These are phyloP conservation scores for Malus asiatica DNA, from an alignment of 306 rosid genomes.

Conservation along the genomic window DNA sequence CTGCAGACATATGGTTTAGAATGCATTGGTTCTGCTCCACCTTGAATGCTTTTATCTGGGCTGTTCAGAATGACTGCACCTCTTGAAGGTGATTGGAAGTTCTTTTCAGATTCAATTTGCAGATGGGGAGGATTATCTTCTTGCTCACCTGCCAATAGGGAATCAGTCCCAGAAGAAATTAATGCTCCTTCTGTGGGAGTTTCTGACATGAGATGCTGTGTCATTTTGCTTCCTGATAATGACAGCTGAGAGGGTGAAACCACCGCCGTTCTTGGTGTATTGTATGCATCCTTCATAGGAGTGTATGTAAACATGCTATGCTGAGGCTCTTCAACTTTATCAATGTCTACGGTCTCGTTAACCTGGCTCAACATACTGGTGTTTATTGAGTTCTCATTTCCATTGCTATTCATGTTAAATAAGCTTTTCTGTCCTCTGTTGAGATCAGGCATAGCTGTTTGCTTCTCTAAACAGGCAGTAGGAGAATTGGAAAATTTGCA, in stretches of 20 bases:
- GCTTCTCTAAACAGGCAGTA: slow-evolving; percentile 32
- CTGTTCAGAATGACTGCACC: slow-evolving; percentile 23
- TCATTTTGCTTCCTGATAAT: slow-evolving; percentile 23
- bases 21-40: slow-evolving; percentile 11
- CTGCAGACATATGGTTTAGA: background rate
- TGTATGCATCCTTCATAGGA: slow-evolving; percentile 19
- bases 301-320: slow-evolving; percentile 9
- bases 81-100: slow-evolving; percentile 16
- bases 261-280: slow-evolving; percentile 10
- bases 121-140: slow-evolving; percentile 8
- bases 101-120: slow-evolving; percentile 24
- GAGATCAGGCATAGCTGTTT: slow-evolving; percentile 23
- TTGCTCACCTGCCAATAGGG: slow-evolving; percentile 10
- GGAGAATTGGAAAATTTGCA: slow-evolving; percentile 31
- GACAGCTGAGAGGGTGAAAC: slow-evolving; percentile 30
- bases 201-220: slow-evolving; percentile 21
- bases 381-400: slow-evolving; percentile 19
- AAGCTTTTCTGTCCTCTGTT: slow-evolving; percentile 24
- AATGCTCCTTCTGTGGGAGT: slow-evolving; percentile 4
- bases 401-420: slow-evolving; percentile 25
- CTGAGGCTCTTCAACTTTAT: slow-evolving; percentile 19
- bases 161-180: slow-evolving; percentile 14
- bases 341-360: slow-evolving; percentile 23
- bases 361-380: slow-evolving; percentile 25
- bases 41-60: slow-evolving; percentile 20